Conservation (phyloP, 192 early-diverging fungal genomes). For the Backusella morwellensis region DNA sequence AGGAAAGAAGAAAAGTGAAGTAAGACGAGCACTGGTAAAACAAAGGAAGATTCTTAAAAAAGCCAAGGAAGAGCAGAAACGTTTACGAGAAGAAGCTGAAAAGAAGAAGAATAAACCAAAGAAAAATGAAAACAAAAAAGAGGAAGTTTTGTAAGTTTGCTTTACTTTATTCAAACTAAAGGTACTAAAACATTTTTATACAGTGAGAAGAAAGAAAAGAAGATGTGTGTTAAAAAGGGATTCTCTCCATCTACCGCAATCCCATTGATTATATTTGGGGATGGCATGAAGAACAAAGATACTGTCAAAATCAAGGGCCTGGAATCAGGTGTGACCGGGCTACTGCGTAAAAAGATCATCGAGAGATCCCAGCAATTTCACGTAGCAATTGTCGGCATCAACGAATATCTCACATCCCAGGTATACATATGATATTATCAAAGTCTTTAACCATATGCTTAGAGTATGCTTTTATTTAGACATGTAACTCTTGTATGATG, state of each 20-base stretch:
- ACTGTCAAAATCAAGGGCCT: too few species aligned
- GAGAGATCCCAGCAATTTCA: too few species aligned
- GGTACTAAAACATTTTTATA: background rate
- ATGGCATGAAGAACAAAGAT: background rate
- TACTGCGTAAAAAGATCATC: too few species aligned
- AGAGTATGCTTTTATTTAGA: too few species aligned
- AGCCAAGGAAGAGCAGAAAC: background rate
- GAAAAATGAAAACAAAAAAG: background rate
- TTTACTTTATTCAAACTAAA: background rate
- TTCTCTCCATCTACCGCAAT: background rate
- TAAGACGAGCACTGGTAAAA: background rate
- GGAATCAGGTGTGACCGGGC: too few species aligned
- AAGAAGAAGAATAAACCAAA: too few species aligned
- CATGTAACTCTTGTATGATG: too few species aligned
- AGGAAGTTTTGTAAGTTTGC: background rate
- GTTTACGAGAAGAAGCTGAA: background rate
- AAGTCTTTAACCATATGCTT: too few species aligned
- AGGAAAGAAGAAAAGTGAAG: background rate
- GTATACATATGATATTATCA: too few species aligned
- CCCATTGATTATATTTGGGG: background rate
- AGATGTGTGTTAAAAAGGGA: background rate
- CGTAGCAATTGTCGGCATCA: too few species aligned
- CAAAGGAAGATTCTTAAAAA: background rate
- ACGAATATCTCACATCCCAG: too few species aligned
- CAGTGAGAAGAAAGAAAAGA: background rate